Base-by-base conservation (phyloP, 441 rosid species). In the Croton setiger region DNA sequence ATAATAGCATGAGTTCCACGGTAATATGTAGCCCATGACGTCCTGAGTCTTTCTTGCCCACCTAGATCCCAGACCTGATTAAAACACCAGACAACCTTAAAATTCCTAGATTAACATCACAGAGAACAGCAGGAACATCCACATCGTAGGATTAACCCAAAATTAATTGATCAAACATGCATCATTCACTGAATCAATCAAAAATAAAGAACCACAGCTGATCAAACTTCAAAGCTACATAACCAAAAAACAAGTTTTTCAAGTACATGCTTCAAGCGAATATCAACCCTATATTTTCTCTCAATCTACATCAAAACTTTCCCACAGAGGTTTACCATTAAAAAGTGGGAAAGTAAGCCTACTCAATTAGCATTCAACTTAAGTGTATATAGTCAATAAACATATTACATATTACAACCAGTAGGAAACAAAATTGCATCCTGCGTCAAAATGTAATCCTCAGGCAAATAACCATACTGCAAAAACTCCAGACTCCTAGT, bases 11-110 rank as follows among this genome's bases (percentile, higher is more conserved):
- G 92, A n/a, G 97, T 89, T 75, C 97, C 98, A 9, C 96, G 87
- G 63, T 89, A 93, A 70, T 93, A 93, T 47, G 98, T 93, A 43
- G 96, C 93, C 97, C 98, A 93, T 1, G 98, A 93, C 48, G 94
- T 86, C 70, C 98, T 80, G 31, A 93, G 86, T 53, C 95, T 81
- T 4, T 93, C 98, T 87, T 93, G 98, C 57, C 98, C 98, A 0
- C 98, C 98, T 49, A 93, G 91, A 75, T 93, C 98, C 98, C 96
- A 93, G 3, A 87, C 96, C 96, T 91, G 82, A 71, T 70, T 31
- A 60, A 17, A 70, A 39, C 23, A 60, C 17, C 52, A 61, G 48
- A 48, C 17, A 51, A 58, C 4, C 58, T 35, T 11, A 48, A 27
- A 10, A 36, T 35, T 44, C 33, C 49, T 20, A 43, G 21, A 23